These are phyloP conservation scores for Pythium chondricola DNA, from an alignment of 352 stramenopile genomes.

Conservation along the genomic window DNA sequence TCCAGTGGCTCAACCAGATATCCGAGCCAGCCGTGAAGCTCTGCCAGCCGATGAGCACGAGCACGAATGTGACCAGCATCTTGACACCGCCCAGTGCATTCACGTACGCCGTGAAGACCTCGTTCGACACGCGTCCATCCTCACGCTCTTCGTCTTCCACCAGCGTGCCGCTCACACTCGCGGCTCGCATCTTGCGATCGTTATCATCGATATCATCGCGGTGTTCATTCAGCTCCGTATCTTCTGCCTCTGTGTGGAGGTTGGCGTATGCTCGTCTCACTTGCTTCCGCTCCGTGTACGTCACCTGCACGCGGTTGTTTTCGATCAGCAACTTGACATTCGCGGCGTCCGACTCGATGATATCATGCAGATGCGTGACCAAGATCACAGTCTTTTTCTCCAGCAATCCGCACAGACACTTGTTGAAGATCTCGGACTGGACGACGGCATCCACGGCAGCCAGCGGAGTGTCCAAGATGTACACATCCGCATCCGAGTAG, in stretches of 20 bases:
- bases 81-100: constrained; percentile 25
- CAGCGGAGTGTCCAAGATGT: constrained; percentile 89
- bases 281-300: background rate
- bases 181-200: background rate
- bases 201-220: constrained; percentile 4
- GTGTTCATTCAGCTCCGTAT: background rate
- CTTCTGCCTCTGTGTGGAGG: background rate
- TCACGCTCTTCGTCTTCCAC: constrained; percentile 30
- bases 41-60: constrained; percentile 19
- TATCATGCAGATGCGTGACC: constrained; percentile 84
- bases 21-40: too few species aligned
- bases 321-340: constrained; percentile 16
- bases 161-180: constrained; percentile 2
- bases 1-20: too few species aligned
- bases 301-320: background rate
- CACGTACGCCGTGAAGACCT: constrained; percentile 35
- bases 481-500: constrained; percentile 47
- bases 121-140: constrained; percentile 26
- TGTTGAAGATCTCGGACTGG: constrained; percentile 83
- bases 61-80: constrained; percentile 9
- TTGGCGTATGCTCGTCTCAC: background rate
- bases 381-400: constrained; percentile 65
- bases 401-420: constrained; percentile 24
- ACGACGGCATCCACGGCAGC: constrained; percentile 93
- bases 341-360: constrained; percentile 17